phyloP scores from a whole-genome alignment of 192 early-diverging fungal genomes.

The Coemansia sp. region DNA sequence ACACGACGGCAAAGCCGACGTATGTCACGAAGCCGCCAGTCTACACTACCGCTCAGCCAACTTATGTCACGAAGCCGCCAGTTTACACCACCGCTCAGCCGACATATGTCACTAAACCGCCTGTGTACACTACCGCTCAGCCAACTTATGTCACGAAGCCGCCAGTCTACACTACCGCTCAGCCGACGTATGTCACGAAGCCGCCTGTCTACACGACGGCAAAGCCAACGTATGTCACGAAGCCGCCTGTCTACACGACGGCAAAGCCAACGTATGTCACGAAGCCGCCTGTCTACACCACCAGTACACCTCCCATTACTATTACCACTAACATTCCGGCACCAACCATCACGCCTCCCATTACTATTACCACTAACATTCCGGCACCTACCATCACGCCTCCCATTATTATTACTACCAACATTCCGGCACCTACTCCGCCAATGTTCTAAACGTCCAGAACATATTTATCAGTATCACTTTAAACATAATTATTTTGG shows the following conservation, averaged over 20 bases:
- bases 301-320: too few relatives aligned
- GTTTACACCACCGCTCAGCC: conserved; percentile 7
- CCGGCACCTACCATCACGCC: too few relatives aligned
- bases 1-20: neutral
- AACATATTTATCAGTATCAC: too few relatives aligned
- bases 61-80: neutral
- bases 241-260: neutral
- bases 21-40: neutral
- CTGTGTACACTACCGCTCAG: neutral
- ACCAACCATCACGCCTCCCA: too few relatives aligned
- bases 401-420: too few relatives aligned
- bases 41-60: neutral
- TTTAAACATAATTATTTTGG: too few relatives aligned
- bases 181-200: neutral
- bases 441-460: too few relatives aligned
- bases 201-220: neutral
- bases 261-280: too few relatives aligned
- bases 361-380: too few relatives aligned
- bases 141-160: neutral
- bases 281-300: too few relatives aligned
- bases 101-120: neutral
- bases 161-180: neutral
- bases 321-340: too few relatives aligned
- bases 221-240: neutral
- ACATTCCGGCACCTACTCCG: too few relatives aligned